phyloP scores from a whole-genome alignment of 441 rosid genomes.

The Pelargonium hybrid region DNA sequence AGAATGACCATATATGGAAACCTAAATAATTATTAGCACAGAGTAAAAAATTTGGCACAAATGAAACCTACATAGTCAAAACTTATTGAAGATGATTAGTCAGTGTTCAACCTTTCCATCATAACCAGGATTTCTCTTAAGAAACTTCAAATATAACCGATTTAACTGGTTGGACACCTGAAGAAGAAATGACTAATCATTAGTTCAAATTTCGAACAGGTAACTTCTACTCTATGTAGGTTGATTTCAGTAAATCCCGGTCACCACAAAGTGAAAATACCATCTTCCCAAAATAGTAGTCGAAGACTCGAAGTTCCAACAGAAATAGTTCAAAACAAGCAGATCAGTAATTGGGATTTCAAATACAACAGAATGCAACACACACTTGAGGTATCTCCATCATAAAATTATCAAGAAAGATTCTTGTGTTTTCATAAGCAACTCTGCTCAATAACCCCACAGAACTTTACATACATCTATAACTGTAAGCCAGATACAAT shows the following conservation, averaged over 20 bases:
- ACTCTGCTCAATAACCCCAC: neutral
- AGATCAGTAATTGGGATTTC: neutral
- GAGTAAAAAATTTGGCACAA: neutral
- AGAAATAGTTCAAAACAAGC: neutral
- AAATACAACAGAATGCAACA: neutral
- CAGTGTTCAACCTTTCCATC: slow-evolving; percentile 62
- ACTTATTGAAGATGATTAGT: slow-evolving; percentile 16
- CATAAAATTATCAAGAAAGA: no score
- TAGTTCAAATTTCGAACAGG: slow-evolving; percentile 17
- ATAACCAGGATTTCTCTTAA: slow-evolving; percentile 85
- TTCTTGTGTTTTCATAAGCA: neutral
- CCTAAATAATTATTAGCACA: slow-evolving; percentile 35
- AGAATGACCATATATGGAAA: slow-evolving; percentile 88
- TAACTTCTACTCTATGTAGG: slow-evolving; percentile 7
- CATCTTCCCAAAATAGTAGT: neutral
- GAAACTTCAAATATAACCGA: slow-evolving; percentile 59
- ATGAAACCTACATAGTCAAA: slow-evolving; percentile 1
- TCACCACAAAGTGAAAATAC: neutral
- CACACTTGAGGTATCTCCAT: neutral
- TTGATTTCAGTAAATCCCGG: neutral
- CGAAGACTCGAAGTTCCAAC: neutral
- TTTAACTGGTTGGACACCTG: slow-evolving; percentile 95
- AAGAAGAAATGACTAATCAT: slow-evolving; percentile 15
- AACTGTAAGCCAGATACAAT: neutral
- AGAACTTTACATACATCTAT: neutral